Conservation (phyloP, 805 yeast genomes). For the Kazachstania bromeliacearum region DNA sequence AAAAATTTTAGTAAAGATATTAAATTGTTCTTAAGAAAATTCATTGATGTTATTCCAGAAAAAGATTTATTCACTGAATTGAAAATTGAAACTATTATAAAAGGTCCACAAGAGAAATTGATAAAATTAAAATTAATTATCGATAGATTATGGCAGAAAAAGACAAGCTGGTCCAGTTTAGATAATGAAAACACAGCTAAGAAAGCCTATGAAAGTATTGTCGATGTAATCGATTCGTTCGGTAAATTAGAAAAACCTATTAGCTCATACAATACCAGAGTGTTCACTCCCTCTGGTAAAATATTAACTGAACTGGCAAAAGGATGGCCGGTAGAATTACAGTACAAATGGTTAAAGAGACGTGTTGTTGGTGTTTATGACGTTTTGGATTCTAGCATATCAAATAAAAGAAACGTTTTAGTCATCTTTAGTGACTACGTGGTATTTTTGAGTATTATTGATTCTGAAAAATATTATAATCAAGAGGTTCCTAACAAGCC, state of each 20-base stretch:
- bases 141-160: conserved; percentile 46
- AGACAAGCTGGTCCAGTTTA: conserved; percentile 34
- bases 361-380: conserved; percentile 73
- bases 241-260: conserved; percentile 42
- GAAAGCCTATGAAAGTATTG: conserved; percentile 42
- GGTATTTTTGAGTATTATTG: conserved; percentile 49
- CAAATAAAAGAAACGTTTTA: conserved; percentile 42
- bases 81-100: conserved; percentile 50
- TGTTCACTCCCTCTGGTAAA: conserved; percentile 88
- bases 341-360: conserved; percentile 80
- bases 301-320: conserved; percentile 73
- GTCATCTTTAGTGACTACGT: conserved; percentile 76
- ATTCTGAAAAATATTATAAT: conserved; percentile 29
- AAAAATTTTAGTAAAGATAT: conserved; percentile 46
- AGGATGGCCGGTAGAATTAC: conserved; percentile 81
- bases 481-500: conserved; percentile 31
- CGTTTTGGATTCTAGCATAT: conserved; percentile 29
- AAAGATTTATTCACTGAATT: conserved; percentile 37
- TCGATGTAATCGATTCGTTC: conserved; percentile 70
- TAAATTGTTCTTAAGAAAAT: conserved; percentile 35
- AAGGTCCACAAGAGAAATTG: conserved; percentile 57
- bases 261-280: conserved; percentile 48
- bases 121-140: conserved; percentile 61
- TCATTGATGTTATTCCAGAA: conserved; percentile 20
- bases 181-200: conserved; percentile 19